Conservation (phyloP, 192 early-diverging fungal genomes). For the Gorgonomyces haynaldii region DNA sequence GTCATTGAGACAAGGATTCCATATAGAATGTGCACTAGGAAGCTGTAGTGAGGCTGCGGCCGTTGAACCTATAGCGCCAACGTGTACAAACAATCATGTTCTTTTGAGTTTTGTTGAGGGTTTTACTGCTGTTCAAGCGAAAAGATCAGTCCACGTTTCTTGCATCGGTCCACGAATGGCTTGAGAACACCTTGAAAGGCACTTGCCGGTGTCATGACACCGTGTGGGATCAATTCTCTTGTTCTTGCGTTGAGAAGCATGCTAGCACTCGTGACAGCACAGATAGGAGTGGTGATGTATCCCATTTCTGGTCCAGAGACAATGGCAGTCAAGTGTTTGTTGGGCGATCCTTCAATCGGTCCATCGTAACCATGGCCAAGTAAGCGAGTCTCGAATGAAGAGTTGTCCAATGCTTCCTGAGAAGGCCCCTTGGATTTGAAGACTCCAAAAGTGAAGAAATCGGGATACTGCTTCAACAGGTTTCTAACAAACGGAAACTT, state of each 20-base stretch:
- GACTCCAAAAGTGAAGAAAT: conserved; percentile 44
- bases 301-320: conserved; percentile 57
- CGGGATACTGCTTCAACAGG: conserved; percentile 43
- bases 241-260: conserved; percentile 21
- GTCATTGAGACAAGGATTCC: too few species aligned
- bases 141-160: conserved; percentile 11
- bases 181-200: conserved; percentile 12
- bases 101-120: too few species aligned
- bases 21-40: too few species aligned
- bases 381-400: conserved; percentile 41
- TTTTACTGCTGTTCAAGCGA: too few species aligned
- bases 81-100: too few species aligned
- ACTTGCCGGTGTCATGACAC: conserved; percentile 25
- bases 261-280: conserved; percentile 41
- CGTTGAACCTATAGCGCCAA: too few species aligned
- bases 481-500: conserved; percentile 39
- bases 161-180: conserved; percentile 7
- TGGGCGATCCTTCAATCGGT: not conserved
- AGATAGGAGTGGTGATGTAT: conserved; percentile 52
- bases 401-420: conserved; percentile 39
- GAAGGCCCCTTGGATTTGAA: conserved; percentile 45
- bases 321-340: conserved; percentile 27
- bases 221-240: conserved; percentile 10
- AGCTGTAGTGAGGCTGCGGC: too few species aligned
- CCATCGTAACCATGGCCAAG: conserved; percentile 38